Percentiles rank a stretch among this genome's conserved stretches.
Evolutionary conservation across 164 flowering plant genomes (phyloP).

Genomic region (Vitis rotundifolia): DNA sequence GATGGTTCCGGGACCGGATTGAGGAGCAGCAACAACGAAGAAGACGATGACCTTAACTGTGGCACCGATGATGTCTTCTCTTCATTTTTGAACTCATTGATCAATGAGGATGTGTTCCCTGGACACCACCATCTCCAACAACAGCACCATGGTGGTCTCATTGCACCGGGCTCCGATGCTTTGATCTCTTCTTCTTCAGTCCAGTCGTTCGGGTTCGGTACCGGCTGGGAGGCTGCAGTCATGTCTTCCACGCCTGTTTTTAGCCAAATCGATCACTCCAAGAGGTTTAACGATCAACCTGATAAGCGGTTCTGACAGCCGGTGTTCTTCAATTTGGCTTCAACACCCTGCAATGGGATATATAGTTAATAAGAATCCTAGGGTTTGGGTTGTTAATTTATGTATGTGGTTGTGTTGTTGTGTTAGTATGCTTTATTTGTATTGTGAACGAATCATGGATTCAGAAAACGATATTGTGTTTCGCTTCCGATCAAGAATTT

Average conservation of each 20-base stretch:
- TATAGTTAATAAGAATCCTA: neutral
- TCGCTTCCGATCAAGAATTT: too few species aligned
- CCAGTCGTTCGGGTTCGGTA: slow-evolving; percentile 6
- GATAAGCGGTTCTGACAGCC: neutral
- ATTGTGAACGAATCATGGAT: too few species aligned
- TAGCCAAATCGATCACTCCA: slow-evolving; percentile 6
- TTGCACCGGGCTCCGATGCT: slow-evolving; percentile 6
- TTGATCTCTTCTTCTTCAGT: slow-evolving; percentile 9
- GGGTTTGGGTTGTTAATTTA: slow-evolving; percentile 10
- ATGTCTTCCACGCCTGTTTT: slow-evolving; percentile 18
- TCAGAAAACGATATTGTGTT: too few species aligned
- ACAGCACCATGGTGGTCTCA: slow-evolving; percentile 1
- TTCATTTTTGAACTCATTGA: slow-evolving; percentile 56
- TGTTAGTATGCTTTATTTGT: neutral
- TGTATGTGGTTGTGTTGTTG: neutral
- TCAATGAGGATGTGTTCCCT: slow-evolving; percentile 42
- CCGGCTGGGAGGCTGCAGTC: slow-evolving; percentile 27
- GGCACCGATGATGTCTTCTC: slow-evolving; percentile 55
- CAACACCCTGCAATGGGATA: neutral
- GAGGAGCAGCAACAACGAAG: slow-evolving; percentile 13
- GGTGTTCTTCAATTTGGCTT: neutral
- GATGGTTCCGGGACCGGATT: slow-evolving; percentile 1
- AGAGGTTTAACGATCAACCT: neutral
- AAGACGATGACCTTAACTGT: slow-evolving; percentile 28
- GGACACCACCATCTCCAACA: slow-evolving; percentile 23